Percentiles rank a stretch among this genome's conserved stretches.
phyloP scores from a whole-genome alignment of 208 protist species.

The Leishmania arabica region DNA sequence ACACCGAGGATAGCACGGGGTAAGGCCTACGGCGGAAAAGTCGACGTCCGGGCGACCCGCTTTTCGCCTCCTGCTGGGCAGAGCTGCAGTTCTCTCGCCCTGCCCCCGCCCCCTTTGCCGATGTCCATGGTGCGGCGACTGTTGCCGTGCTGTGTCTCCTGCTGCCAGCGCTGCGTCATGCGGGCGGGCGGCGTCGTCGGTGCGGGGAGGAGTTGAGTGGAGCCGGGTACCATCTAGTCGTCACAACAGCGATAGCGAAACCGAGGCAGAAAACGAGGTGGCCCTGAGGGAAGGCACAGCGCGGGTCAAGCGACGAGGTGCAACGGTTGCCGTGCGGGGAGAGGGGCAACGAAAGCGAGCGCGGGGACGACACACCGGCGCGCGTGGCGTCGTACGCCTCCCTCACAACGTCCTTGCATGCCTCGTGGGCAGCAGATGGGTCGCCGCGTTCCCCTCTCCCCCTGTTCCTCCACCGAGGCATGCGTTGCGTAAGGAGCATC shows the following conservation, averaged over 20 bases:
- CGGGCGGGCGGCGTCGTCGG: not conserved
- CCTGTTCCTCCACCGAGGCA: not conserved
- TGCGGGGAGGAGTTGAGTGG: not conserved
- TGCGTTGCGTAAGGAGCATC: not conserved
- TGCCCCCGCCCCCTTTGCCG: not conserved
- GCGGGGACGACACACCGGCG: not conserved
- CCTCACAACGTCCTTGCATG: not conserved
- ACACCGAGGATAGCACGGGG: not conserved
- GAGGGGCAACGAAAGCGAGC: not conserved
- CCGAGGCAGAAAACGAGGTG: not conserved
- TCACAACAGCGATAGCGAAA: not conserved
- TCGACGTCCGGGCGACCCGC: too few relatives aligned
- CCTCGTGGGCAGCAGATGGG: not conserved
- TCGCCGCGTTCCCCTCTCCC: not conserved
- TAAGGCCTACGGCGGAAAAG: not conserved
- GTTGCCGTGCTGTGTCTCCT: not conserved
- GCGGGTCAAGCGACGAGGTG: not conserved
- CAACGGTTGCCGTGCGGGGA: not conserved
- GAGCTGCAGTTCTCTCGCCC: not conserved
- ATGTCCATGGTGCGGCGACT: not conserved
- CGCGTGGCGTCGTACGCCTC: not conserved
- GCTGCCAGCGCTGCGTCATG: not conserved
- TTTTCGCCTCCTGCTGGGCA: not conserved
- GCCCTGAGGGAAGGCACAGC: not conserved
- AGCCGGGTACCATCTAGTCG: not conserved